Evolutionary conservation across 345 rosid genomes (phyloP), one percentile per base, ranked within the genome.

Genomic region (Syzygium aqueum): DNA sequence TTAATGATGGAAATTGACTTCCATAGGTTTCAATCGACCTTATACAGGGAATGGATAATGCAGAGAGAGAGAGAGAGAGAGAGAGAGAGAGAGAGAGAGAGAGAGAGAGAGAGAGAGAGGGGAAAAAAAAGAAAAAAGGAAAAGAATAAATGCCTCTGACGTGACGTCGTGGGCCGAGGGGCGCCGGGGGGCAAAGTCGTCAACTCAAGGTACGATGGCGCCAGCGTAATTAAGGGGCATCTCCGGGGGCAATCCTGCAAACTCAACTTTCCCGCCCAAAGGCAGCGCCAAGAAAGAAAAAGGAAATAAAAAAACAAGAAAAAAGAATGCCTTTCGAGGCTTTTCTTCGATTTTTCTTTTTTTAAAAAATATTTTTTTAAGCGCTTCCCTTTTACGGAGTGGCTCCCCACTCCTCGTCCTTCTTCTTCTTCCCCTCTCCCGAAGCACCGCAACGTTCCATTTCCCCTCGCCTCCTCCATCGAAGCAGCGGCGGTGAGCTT

Each of bases 211-310:
- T 19, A 73, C 80, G 43, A 22, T 7, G 87, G 87, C 33, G 53
- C 27, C 27, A 4, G 28, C 15, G 63, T 80, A 67, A 87, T 77
- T 53, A 87, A 87, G n/a, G 19, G 33, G 23, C 37, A n/a, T 11
- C 21, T 28, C 50, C 65, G 23, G 51, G 88, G 86, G 89, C 83
- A 87, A 5, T 25, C n/a, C 11, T 65, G 65, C 19, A 12, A 65
- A 57, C 37, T 61, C 63, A 50, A 61, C 85, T 87, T 87, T 87
- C 86, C 89, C 89, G 86, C 86, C 89, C 86, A 84, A 87, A 63
- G 33, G 22, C n/a, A 46, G 30, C 7, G 17, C 56, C 61, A 22
- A 1, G 1, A 5, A 6, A 40, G n/a, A 40, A 43, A 43, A 43
- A 6, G 9, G 23, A 46, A 61, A 63, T 23, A 2, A 51, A 3